These are phyloP conservation scores for Galerina sulciceps DNA, from an alignment of 768 basidiomycete species.

Conservation along the genomic window DNA sequence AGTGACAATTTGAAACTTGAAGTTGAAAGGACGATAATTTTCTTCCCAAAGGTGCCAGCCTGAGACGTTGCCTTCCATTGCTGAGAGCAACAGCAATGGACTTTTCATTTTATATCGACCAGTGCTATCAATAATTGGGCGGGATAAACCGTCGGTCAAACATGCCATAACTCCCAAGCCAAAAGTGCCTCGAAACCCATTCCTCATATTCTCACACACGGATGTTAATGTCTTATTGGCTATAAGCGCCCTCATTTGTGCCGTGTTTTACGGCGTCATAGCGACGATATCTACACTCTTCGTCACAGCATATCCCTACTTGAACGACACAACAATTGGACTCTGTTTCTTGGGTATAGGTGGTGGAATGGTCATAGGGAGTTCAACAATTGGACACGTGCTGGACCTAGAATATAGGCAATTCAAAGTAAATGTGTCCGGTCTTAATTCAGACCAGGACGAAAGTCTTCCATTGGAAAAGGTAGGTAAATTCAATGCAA, in stretches of 20 bases:
- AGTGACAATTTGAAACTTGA: not conserved
- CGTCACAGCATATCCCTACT: conserved; percentile 55
- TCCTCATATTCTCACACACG: conserved; percentile 55
- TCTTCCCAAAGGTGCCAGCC: conserved; percentile 47
- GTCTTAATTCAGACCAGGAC: conserved; percentile 21
- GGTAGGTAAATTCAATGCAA: conserved; percentile 24
- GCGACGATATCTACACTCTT: conserved; percentile 69
- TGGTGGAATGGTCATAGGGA: conserved; percentile 68
- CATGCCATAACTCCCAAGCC: conserved; percentile 26
- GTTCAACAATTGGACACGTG: conserved; percentile 59
- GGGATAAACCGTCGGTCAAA: conserved; percentile 27
- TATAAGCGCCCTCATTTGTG: conserved; percentile 54
- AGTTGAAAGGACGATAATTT: conserved; percentile 18
- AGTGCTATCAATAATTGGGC: conserved; percentile 53
- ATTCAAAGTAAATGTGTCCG: conserved; percentile 30
- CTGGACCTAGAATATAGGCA: conserved; percentile 67
- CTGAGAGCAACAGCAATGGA: conserved; percentile 54
- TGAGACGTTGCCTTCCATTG: conserved; percentile 58
- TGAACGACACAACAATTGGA: conserved; percentile 69
- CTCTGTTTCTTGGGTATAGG: conserved; percentile 81
- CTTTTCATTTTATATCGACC: conserved; percentile 53
- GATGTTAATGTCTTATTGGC: conserved; percentile 60
- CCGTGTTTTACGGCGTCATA: conserved; percentile 63
- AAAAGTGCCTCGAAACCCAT: conserved; percentile 55
- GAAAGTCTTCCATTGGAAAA: conserved; percentile 62